Percentiles rank a stretch among this genome's conserved stretches.
Conservation (phyloP, 108 stramenopile species). For the Cyclotella kingstonii region DNA sequence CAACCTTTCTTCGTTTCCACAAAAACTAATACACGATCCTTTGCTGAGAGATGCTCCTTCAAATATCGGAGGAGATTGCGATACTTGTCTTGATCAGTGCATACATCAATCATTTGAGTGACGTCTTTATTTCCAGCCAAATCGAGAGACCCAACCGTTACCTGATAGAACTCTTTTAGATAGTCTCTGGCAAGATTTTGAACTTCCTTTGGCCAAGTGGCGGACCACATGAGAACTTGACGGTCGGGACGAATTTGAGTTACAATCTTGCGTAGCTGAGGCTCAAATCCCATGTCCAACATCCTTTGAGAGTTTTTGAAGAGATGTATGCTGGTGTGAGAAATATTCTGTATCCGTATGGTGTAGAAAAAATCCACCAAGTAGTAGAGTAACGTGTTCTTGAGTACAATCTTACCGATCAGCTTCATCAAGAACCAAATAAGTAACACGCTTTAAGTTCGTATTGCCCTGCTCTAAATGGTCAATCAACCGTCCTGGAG, state of each 20-base stretch:
- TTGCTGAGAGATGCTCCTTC: constrained; percentile 72
- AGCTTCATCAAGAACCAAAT: constrained; percentile 97
- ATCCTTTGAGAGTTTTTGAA: constrained; percentile 85
- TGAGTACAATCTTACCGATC: constrained; percentile 37
- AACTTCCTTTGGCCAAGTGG: constrained; percentile 98
- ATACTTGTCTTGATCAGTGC: constrained; percentile 92
- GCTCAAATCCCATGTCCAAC: constrained; percentile 99
- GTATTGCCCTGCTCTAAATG: constrained; percentile 94
- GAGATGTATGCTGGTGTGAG: no score
- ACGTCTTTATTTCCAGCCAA: constrained; percentile 97
- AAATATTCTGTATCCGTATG: no score
- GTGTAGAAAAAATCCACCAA: no score
- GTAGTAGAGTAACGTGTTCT: background rate
- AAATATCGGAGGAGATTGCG: constrained; percentile 72
- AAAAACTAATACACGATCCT: constrained; percentile 93
- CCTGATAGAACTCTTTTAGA: constrained; percentile 88
- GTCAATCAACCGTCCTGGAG: constrained; percentile 98
- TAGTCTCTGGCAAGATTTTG: constrained; percentile 94
- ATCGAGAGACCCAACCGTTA: constrained; percentile 97
- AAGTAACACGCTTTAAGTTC: constrained; percentile 94
- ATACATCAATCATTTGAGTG: constrained; percentile 92
- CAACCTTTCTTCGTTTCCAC: constrained; percentile 97
- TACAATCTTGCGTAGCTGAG: constrained; percentile 96
- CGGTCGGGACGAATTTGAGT: constrained; percentile 95
- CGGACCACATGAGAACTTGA: constrained; percentile 98